Base-by-base conservation (phyloP, 805 yeast species). In the Candida andamanensis region DNA sequence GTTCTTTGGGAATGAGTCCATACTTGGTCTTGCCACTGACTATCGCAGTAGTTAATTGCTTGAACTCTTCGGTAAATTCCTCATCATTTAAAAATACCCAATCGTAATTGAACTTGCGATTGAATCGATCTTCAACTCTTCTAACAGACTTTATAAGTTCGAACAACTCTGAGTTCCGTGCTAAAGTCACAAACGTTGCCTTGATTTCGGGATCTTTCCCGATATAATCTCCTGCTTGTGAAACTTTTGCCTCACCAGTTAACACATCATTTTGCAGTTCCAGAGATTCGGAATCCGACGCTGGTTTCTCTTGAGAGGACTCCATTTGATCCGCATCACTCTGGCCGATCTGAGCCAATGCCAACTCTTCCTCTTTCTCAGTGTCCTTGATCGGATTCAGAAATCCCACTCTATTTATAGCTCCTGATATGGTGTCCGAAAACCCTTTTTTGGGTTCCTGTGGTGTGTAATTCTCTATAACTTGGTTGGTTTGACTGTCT, bases 51-150 rank as follows among this genome's bases (percentile, higher is more conserved):
- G 81, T 71, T 18, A 62, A 54, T 19, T 59, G 52, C 38, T 61
- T 69, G 52, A 84, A 84, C 42, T 74, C 76, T 4, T 67, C 69
- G 29, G 69, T 52, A 52, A 85, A 84, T 3, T 70, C 74, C 40
- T 63, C 73, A 47, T 84, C 86, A 52, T 85, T 85, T 32, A 84
- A 56, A 45, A 84, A 84, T 3, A 82, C 79, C 86, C 89, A 84
- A 53, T 83, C 92, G 49, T 84, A 83, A 41, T 76, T 70, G 51
- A 56, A 79, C 34, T 67, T 61, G 25, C 51, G 24, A 54, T 84
- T 83, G 61, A 81, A 83, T 26, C 89, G 57, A 43, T 71, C 78
- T 48, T 83, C 84, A 26, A 78, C 75, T 38, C 70, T 69, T 42
- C 75, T 69, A 31, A 84, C 74, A 4, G 89, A 68, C 26, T 68